Evolutionary conservation across 192 early-diverging fungal species (phyloP), one percentile per base, ranked within the genome.

Genomic region (Coemansia sp.): DNA sequence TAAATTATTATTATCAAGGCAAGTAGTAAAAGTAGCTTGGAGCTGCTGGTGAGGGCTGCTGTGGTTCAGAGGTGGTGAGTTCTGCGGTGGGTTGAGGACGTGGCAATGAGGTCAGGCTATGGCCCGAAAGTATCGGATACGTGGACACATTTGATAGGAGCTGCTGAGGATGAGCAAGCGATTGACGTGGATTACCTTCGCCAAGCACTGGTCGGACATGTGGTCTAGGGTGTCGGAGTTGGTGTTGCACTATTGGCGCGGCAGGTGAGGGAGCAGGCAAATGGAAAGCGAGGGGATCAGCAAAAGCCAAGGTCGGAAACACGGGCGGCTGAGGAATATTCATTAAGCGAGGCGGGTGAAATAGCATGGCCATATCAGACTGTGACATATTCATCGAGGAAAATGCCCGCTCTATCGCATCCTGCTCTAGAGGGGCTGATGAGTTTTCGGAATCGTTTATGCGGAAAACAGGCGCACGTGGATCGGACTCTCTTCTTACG

Each of bases 291-390:
- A 52, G 22, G 53, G 29, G 53, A n/a, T 56, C 24, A 24, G 50
- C 45, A n/a, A 20, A n/a, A 7, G 45, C 11, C 24, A 52, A 52
- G n/a, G 45, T 18, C 22, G 45, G 1, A 22, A 49, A 49, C 4
- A 22, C 45, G n/a, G 45, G 20, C 8, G 34, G 34, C 16, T 34
- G 30, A 4, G n/a, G 30, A 13, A 58, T 16, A 9, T 29, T 16
- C 22, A 58, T 16, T 34, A 58, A 16, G 3, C 32, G 30, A n/a
- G 5, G 11, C n/a, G 30, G 58, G 15, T 59, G 58, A 35, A 59
- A 59, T n/a, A 59, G 58, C 58, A 59, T 35, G 8, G 58, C 34
- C 35, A 59, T 35, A 7, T 59, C 58, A n/a, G 58, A 30, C 53
- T 59, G 58, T 1, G 55, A 4, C 34, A 59, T 34, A 4, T 30